Evolutionary conservation across 2,329 filamentous ascomycete species (phyloP).

Genomic region (Trichophaea hybrida): DNA sequence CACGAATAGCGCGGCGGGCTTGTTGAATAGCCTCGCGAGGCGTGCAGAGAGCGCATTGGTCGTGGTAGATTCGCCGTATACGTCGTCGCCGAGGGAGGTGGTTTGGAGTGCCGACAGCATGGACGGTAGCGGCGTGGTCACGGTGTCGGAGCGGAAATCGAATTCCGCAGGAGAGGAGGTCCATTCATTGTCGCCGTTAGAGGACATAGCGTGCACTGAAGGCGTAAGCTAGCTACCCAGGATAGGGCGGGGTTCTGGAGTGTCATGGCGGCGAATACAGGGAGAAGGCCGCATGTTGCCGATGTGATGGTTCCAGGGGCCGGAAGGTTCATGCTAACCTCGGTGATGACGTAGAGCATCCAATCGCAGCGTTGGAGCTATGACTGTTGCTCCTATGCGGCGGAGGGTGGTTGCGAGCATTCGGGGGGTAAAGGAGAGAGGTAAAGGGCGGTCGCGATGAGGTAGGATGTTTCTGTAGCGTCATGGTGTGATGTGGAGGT

Average conservation of each 20-base stretch:
- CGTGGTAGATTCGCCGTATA: conserved; percentile 64
- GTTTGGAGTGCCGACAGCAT: conserved; percentile 70
- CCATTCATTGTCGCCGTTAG: neutral
- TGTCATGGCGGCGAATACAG: too few relatives aligned
- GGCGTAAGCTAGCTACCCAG: neutral
- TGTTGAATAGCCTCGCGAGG: conserved; percentile 57
- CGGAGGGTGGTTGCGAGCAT: too few relatives aligned
- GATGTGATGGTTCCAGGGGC: too few relatives aligned
- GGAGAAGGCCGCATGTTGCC: too few relatives aligned
- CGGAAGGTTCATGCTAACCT: too few relatives aligned
- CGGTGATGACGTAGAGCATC: too few relatives aligned
- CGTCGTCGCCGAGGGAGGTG: conserved; percentile 59
- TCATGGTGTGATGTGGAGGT: too few relatives aligned
- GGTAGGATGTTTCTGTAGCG: too few relatives aligned
- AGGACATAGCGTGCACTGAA: neutral
- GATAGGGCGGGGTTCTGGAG: neutral
- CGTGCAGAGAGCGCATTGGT: conserved; percentile 63
- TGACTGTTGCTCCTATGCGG: too few relatives aligned
- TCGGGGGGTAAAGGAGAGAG: too few relatives aligned
- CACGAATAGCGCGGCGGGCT: conserved; percentile 65
- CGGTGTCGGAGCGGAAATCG: conserved; percentile 38
- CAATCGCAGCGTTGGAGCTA: too few relatives aligned
- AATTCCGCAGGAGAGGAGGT: conserved; percentile 8
- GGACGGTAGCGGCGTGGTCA: conserved; percentile 60
- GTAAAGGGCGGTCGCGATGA: too few relatives aligned